Percentiles rank a stretch among this genome's conserved stretches.
Evolutionary conservation across 371 early-diverging fungal genomes (phyloP).

Genomic region (Mucor saturninus): DNA sequence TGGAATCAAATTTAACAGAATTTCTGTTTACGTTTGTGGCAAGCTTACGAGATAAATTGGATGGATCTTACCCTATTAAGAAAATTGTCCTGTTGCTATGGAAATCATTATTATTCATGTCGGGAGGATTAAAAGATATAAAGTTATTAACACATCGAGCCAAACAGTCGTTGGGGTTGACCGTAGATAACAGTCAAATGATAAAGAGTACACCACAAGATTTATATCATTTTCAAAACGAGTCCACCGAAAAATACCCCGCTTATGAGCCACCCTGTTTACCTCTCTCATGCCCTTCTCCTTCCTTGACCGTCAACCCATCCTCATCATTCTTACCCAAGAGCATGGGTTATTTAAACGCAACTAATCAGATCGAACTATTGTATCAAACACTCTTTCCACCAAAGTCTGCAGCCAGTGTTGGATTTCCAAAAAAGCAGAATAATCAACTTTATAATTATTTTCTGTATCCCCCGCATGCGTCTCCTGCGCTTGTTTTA

Average conservation of each 20-base stretch:
- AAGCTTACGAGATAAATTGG: conserved; percentile 20
- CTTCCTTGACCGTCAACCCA: background rate
- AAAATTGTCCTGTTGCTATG: conserved; percentile 55
- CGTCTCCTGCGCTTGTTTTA: conserved; percentile 6
- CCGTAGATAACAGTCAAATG: conserved; percentile 5
- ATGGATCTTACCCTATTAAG: conserved; percentile 73
- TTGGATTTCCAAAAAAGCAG: background rate
- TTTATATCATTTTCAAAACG: conserved; percentile 58
- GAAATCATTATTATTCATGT: conserved; percentile 68
- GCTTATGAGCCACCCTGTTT: conserved; percentile 51
- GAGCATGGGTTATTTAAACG: background rate
- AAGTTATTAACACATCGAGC: conserved; percentile 42
- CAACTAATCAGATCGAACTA: background rate
- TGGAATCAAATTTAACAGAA: conserved; percentile 40
- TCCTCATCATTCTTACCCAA: conserved; percentile 24
- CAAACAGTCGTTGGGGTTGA: background rate
- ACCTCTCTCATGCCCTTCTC: conserved; percentile 20
- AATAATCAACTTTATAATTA: conserved; percentile 6
- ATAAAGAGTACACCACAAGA: conserved; percentile 71
- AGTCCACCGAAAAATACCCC: conserved; percentile 63
- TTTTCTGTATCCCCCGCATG: conserved; percentile 1
- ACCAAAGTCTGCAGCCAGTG: conserved; percentile 2
- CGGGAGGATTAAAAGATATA: conserved; percentile 61
- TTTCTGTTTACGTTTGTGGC: conserved; percentile 59
- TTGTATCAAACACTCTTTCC: conserved; percentile 15